Evolutionary conservation across 2,329 filamentous ascomycete genomes (phyloP).

Genomic region (Microthyrium microscopicum): DNA sequence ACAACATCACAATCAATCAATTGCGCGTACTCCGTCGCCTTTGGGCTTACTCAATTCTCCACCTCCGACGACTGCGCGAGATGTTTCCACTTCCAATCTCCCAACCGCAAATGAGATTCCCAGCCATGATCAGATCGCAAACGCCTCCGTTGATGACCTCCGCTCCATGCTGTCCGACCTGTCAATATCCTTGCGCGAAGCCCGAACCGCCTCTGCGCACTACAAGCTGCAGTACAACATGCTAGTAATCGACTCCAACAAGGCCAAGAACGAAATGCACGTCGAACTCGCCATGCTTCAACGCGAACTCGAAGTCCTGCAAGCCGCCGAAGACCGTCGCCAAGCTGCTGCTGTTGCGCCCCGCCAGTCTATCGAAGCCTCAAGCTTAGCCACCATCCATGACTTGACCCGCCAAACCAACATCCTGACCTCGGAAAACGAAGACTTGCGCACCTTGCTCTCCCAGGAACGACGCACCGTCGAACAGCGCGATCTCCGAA

Average conservation of each 20-base stretch:
- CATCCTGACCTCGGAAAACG: slow-evolving; percentile 48
- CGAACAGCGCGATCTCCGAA: slow-evolving; percentile 59
- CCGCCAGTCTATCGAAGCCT: slow-evolving; percentile 32
- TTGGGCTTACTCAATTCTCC: slow-evolving; percentile 32
- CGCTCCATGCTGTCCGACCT: slow-evolving; percentile 36
- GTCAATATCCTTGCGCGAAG: slow-evolving; percentile 39
- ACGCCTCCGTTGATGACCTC: slow-evolving; percentile 34
- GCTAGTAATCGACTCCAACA: slow-evolving; percentile 65
- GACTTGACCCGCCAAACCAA: slow-evolving; percentile 40
- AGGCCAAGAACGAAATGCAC: slow-evolving; percentile 69
- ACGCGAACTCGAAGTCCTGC: slow-evolving; percentile 70
- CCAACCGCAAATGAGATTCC: slow-evolving; percentile 18
- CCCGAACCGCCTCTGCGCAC: slow-evolving; percentile 73
- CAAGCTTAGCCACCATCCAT: slow-evolving; percentile 38
- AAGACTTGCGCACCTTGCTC: slow-evolving; percentile 45
- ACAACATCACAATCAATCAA: slow-evolving; percentile 17
- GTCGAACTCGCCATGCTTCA: slow-evolving; percentile 89
- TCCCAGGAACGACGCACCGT: slow-evolving; percentile 64
- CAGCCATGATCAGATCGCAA: slow-evolving; percentile 34
- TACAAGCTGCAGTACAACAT: slow-evolving; percentile 82
- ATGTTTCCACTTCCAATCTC: background rate
- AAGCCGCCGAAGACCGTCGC: slow-evolving; percentile 52
- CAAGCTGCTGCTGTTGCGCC: slow-evolving; percentile 31
- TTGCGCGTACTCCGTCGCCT: slow-evolving; percentile 32
- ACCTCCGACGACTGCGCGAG: slow-evolving; percentile 21